These are phyloP conservation scores for Ramularia collo-cygni DNA, from an alignment of 2,329 filamentous ascomycete genomes.

Conservation along the genomic window DNA sequence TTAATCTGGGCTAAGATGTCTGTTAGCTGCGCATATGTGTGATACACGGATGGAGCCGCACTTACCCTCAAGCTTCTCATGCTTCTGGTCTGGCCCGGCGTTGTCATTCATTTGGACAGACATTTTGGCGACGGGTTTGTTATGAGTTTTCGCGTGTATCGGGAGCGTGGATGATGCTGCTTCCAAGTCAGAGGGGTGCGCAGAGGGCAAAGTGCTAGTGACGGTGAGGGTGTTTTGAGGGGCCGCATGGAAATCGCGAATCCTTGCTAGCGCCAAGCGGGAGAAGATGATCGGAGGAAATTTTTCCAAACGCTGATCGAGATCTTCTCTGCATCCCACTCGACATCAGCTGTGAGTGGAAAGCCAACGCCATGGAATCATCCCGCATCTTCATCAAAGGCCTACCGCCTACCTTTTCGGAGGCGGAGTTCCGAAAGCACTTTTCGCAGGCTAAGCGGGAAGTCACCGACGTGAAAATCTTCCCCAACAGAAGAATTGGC, in stretches of 20 bases:
- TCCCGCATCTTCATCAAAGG: slow-evolving; percentile 68
- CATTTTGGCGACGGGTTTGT: slow-evolving; percentile 15
- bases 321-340: background rate
- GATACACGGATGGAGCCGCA: slow-evolving; percentile 22
- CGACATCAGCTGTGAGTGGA: background rate
- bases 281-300: too few species aligned
- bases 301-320: background rate
- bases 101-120: slow-evolving; percentile 20
- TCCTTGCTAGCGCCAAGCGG: too few species aligned
- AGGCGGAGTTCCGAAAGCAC: slow-evolving; percentile 81
- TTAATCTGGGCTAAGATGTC: slow-evolving; percentile 78
- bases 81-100: slow-evolving; percentile 15
- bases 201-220: slow-evolving; percentile 1
- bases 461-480: slow-evolving; percentile 87
- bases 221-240: background rate
- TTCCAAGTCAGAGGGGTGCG: background rate
- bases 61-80: slow-evolving; percentile 70
- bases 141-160: slow-evolving; percentile 1
- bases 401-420: slow-evolving; percentile 76
- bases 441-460: slow-evolving; percentile 65
- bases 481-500: slow-evolving; percentile 82
- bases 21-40: slow-evolving; percentile 9
- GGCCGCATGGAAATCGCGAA: too few species aligned
- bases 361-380: slow-evolving; percentile 52
- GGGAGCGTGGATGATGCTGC: background rate